Conservation (phyloP, 2,329 filamentous ascomycete genomes). For the Cladosporium halotolerans region DNA sequence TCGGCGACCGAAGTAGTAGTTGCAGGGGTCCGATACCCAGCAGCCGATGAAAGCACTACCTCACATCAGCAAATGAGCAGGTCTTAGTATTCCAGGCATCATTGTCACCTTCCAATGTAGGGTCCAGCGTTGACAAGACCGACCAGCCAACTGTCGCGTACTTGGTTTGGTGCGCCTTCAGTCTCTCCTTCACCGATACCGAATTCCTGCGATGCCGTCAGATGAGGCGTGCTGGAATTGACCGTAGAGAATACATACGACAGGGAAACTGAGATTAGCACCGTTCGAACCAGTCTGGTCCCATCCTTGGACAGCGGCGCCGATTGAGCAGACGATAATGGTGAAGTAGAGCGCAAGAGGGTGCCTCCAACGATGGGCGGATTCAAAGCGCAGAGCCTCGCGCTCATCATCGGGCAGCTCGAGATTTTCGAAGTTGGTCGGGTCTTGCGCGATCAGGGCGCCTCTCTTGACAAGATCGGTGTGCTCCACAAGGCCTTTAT, state of each 20-base stretch:
- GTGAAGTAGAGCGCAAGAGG: conserved; percentile 44
- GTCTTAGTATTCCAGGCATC: no score
- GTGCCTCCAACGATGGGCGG: conserved; percentile 46
- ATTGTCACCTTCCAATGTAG: conserved; percentile 39
- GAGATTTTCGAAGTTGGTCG: conserved; percentile 39
- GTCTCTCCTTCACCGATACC: conserved; percentile 23
- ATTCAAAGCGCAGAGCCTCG: conserved; percentile 40
- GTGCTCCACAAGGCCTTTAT: conserved; percentile 37
- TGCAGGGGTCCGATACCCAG: conserved; percentile 42
- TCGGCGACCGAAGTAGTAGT: conserved; percentile 29
- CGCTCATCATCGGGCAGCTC: conserved; percentile 39
- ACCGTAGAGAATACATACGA: conserved; percentile 1
- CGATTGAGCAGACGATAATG: conserved; percentile 47
- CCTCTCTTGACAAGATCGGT: conserved; percentile 41
- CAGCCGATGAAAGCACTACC: conserved; percentile 18
- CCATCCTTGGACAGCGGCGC: conserved; percentile 48
- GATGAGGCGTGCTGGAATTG: no score
- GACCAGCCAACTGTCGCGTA: conserved; percentile 52
- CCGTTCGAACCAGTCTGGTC: conserved; percentile 50
- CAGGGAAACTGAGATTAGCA: conserved; percentile 47
- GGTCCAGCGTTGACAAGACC: conserved; percentile 59
- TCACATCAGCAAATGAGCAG: background rate
- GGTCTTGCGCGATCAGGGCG: conserved; percentile 45
- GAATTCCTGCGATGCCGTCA: conserved; percentile 17
- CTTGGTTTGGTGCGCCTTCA: conserved; percentile 28